These are phyloP conservation scores for Diaporthe citrichinensis DNA, from an alignment of 2,329 filamentous ascomycete species.

Conservation along the genomic window DNA sequence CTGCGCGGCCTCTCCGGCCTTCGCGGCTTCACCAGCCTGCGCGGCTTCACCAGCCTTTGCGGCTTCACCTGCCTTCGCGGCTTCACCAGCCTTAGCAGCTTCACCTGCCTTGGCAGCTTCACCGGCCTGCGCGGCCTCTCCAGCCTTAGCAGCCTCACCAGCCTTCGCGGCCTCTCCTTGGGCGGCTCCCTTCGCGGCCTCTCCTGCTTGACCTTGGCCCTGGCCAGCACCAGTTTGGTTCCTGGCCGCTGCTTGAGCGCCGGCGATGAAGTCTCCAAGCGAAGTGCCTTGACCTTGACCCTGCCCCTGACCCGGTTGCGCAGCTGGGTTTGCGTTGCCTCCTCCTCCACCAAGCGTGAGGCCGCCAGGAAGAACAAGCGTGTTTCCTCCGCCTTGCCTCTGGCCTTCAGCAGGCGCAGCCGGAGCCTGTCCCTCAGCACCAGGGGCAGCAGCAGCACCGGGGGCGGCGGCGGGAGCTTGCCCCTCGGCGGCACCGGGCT, in stretches of 20 bases:
- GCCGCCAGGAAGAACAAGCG: constrained; percentile 14
- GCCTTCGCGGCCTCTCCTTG: neutral
- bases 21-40: neutral
- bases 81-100: constrained; percentile 12
- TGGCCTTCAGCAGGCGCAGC: constrained; percentile 12
- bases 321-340: constrained; percentile 20
- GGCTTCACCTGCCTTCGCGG: neutral
- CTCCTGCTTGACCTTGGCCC: constrained; percentile 1
- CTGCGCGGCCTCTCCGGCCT: neutral
- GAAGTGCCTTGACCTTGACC: constrained; percentile 19
- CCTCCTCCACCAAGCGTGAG: constrained; percentile 33
- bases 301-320: constrained; percentile 14
- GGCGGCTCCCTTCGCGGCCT: neutral
- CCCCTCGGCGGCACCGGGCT: neutral
- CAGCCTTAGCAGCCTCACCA: neutral
- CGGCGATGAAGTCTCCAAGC: constrained; percentile 26
- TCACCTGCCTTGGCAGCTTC: too few species aligned
- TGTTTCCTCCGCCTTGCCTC: constrained; percentile 4
- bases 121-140: neutral
- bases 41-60: neutral
- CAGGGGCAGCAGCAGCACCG: constrained; percentile 14
- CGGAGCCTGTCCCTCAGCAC: constrained; percentile 13
- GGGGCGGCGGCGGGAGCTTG: neutral
- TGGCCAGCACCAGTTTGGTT: constrained; percentile 34
- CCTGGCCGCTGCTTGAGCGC: constrained; percentile 30